Evolutionary conservation across 108 stramenopile genomes (phyloP), one percentile per base, ranked within the genome.

Genomic region (Stephanodiscus triporus): DNA sequence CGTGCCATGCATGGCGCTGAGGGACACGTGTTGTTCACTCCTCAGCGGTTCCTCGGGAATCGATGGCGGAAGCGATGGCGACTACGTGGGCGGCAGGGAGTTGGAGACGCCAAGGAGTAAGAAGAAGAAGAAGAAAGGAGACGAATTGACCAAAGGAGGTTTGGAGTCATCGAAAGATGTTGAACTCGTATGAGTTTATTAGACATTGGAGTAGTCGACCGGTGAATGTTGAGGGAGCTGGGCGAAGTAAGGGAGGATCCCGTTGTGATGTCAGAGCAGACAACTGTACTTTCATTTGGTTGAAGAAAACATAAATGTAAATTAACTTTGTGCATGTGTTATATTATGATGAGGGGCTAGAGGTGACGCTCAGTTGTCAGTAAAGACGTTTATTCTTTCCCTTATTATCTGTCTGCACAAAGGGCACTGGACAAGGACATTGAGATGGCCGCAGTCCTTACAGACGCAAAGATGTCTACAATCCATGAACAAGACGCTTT

Each of bases 381-480:
- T 26, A 56, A 53, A 79, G 27, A 79, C 71, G 63, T 60, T 72
- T 7, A 79, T 55, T 61, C 50, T 45, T 30, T 79, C 78, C 22
- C 63, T 14, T 19, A 79, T 79, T 32, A 29, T 61, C 42, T 66
- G 54, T 54, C 75, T 54, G 45, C 80, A 81, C 55, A 81, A 70
- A 7, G 80, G 80, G 37, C 80, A 81, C 11, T 61, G 40, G 14
- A 16, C 27, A 9, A 76, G 61, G 30, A 72, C 60, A 11, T 61
- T 54, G 32, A 69, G 48, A 4, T 61, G 47, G 19, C 70, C 75
- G 42, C 75, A 81, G 4, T 64, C 70, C 23, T 27, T 57, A 37
- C 80, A 81, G 11, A 81, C 80, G 38, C 79, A 80, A 1, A 76
- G 36, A 70, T 80, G 79, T 42, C 75, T 38, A 54, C 75, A 81